A percentile compares a stretch with the other conserved stretches of the same genome.
These are phyloP conservation scores for Acer yangbiense DNA, from an alignment of 345 rosid species.

Conservation along the genomic window DNA sequence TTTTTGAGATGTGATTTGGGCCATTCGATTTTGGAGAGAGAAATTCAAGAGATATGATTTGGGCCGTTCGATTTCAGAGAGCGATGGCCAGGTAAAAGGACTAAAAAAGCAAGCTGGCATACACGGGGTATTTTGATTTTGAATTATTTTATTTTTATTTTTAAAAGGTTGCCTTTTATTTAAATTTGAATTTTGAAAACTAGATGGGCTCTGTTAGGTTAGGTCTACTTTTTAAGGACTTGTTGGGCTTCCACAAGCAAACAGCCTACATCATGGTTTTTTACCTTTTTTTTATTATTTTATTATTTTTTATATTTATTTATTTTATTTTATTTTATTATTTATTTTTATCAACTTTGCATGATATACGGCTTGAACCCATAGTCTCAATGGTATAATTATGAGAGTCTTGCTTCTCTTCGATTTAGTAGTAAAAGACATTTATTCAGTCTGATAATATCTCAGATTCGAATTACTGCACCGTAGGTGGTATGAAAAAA, in stretches of 20 bases:
- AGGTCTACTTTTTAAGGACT: neutral
- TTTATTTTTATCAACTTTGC: too few relatives aligned
- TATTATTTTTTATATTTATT: too few relatives aligned
- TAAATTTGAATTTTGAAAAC: conserved; percentile 17
- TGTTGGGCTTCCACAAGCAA: neutral
- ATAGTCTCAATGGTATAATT: too few relatives aligned
- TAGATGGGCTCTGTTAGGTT: neutral
- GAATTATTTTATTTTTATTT: neutral
- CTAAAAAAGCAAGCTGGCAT: conserved; percentile 30
- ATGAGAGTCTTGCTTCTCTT: too few relatives aligned
- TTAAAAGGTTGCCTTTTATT: neutral
- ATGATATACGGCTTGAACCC: too few relatives aligned
- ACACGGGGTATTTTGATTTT: conserved; percentile 32
- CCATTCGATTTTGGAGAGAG: conserved; percentile 56
- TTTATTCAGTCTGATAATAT: too few relatives aligned
- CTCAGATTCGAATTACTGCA: too few relatives aligned
- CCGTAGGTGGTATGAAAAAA: rapidly evolving
- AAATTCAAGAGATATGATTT: conserved; percentile 24
- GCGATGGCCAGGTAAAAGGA: conserved; percentile 15
- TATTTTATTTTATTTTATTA: too few relatives aligned
- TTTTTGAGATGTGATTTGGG: conserved; percentile 28
- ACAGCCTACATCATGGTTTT: neutral
- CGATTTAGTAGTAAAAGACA: too few relatives aligned
- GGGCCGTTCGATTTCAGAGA: conserved; percentile 55
- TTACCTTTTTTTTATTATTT: too few relatives aligned